Conservation (phyloP, 2,329 filamentous ascomycete genomes). For the Aspergillus phoenicis region DNA sequence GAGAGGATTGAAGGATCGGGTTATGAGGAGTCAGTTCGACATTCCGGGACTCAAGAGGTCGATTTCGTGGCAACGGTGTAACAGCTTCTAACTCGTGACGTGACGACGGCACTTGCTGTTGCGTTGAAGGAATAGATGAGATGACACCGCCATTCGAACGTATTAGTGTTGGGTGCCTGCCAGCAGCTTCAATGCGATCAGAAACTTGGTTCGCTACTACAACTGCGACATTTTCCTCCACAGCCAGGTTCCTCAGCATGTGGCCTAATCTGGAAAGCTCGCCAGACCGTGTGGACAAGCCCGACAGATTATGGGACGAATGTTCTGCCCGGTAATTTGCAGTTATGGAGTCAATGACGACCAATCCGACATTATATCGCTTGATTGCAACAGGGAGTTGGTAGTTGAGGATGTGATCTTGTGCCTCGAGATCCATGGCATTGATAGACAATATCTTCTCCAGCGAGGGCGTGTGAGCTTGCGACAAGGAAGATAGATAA, state of each 20-base stretch:
- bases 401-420: constrained; percentile 91
- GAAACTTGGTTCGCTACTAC: constrained; percentile 96
- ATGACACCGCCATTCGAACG: constrained; percentile 11
- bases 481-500: constrained; percentile 52
- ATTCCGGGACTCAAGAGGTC: constrained; percentile 16
- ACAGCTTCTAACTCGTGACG: constrained; percentile 21
- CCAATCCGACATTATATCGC: constrained; percentile 74
- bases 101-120: constrained; percentile 16
- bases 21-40: constrained; percentile 21
- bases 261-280: constrained; percentile 76
- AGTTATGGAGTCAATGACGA: constrained; percentile 88
- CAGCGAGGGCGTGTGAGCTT: constrained; percentile 61
- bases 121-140: constrained; percentile 18
- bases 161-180: constrained; percentile 17
- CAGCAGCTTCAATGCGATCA: constrained; percentile 68
- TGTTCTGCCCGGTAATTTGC: constrained; percentile 93
- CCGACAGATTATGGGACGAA: constrained; percentile 42
- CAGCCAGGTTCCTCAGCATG: constrained; percentile 74
- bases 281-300: constrained; percentile 72
- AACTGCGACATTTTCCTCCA: constrained; percentile 73
- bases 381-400: constrained; percentile 85
- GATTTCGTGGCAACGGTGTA: constrained; percentile 26
- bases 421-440: constrained; percentile 86
- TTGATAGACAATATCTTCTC: constrained; percentile 77
- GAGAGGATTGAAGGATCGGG: constrained; percentile 26